These are phyloP conservation scores for Candida ponderosae DNA, from an alignment of 805 yeast species.

Conservation along the genomic window DNA sequence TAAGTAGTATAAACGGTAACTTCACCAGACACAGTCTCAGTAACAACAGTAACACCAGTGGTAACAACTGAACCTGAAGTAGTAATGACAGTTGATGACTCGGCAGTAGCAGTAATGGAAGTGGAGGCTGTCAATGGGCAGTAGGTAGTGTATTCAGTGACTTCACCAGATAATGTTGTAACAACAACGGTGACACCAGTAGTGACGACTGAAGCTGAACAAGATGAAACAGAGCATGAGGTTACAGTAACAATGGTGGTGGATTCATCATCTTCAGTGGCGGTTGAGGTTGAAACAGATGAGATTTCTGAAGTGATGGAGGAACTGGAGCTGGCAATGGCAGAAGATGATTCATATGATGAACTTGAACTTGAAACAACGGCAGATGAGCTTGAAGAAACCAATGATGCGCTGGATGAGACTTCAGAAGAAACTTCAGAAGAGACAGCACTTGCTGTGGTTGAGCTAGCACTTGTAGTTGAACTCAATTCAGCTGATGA, in stretches of 20 bases:
- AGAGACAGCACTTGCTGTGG: neutral
- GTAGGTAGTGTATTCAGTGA: neutral
- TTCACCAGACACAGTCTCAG: slow-evolving; percentile 1
- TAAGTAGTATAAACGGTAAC: slow-evolving; percentile 5
- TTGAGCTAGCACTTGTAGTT: slow-evolving; percentile 5
- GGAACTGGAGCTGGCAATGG: slow-evolving; percentile 63
- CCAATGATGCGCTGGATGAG: neutral
- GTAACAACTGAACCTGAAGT: slow-evolving; percentile 9
- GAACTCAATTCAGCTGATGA: neutral
- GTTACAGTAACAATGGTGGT: slow-evolving; percentile 14
- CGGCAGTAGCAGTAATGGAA: neutral
- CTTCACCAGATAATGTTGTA: neutral
- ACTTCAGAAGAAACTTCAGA: neutral
- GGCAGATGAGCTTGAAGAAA: no score
- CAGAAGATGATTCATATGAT: slow-evolving; percentile 15
- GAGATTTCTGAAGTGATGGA: slow-evolving; percentile 21
- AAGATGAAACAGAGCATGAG: slow-evolving; percentile 12
- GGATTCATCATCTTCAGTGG: neutral
- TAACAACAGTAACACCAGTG: slow-evolving; percentile 17
- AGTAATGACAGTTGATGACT: no score
- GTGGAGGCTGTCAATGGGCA: neutral
- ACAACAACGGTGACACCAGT: neutral
- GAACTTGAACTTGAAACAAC: slow-evolving; percentile 25
- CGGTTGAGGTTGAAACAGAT: neutral
- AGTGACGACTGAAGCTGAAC: slow-evolving; percentile 11